A percentile compares a stretch with the other conserved stretches of the same genome.
These are phyloP conservation scores for Ganoderma sinense DNA, from an alignment of 1,284 basidiomycete genomes.

Conservation along the genomic window DNA sequence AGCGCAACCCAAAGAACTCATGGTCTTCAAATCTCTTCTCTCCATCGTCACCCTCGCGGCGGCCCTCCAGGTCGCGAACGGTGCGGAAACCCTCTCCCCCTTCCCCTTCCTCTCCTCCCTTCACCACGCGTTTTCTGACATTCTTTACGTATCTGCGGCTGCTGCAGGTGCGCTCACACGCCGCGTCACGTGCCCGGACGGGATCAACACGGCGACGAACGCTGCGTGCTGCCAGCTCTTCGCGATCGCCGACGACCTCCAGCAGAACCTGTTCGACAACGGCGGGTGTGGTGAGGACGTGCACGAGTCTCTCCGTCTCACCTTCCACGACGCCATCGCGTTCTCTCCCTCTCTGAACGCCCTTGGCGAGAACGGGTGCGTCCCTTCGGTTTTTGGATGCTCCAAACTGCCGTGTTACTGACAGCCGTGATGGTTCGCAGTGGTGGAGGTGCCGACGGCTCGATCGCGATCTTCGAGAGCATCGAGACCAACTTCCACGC, in stretches of 20 bases:
- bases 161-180: slow-evolving; percentile 31
- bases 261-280: slow-evolving; percentile 46
- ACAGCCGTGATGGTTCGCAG: slow-evolving; percentile 5
- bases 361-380: slow-evolving; percentile 30
- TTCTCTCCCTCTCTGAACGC: slow-evolving; percentile 31
- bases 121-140: not conserved
- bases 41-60: slow-evolving; percentile 27
- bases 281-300: slow-evolving; percentile 37
- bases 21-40: slow-evolving; percentile 29
- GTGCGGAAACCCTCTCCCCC: slow-evolving; percentile 6
- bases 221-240: slow-evolving; percentile 48
- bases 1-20: slow-evolving; percentile 10
- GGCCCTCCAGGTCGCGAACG: slow-evolving; percentile 28
- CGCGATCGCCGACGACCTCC: slow-evolving; percentile 46
- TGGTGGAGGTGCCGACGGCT: slow-evolving; percentile 38
- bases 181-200: slow-evolving; percentile 35
- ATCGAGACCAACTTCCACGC: slow-evolving; percentile 36
- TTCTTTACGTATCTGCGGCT: not conserved
- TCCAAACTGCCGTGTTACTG: not conserved
- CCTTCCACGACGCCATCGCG: slow-evolving; percentile 43
- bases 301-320: slow-evolving; percentile 41
- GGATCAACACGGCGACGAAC: slow-evolving; percentile 42
- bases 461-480: slow-evolving; percentile 33
- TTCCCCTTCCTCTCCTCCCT: not conserved
- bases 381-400: not conserved